Percentiles rank a stretch among this genome's conserved stretches.
phyloP scores from a whole-genome alignment of 768 basidiomycete genomes.

The Phylloporus sp. region DNA sequence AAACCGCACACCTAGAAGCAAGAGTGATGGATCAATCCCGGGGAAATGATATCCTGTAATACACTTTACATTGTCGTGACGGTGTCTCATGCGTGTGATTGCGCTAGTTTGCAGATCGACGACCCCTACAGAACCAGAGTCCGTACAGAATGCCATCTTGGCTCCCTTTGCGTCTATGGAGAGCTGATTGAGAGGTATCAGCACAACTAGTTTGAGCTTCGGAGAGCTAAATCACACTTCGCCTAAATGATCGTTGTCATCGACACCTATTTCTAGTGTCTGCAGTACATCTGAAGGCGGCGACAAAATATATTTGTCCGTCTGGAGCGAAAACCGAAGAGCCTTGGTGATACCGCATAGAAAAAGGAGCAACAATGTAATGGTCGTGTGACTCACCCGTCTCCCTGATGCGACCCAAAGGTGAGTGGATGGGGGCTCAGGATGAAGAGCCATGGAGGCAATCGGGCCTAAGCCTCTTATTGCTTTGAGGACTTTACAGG shows the following conservation, averaged over 20 bases:
- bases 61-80: slow-evolving; percentile 59
- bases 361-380: background rate
- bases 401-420: slow-evolving; percentile 68
- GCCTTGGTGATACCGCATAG: slow-evolving; percentile 10
- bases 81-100: slow-evolving; percentile 54
- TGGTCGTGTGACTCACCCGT: slow-evolving; percentile 36
- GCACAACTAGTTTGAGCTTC: slow-evolving; percentile 20
- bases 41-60: background rate
- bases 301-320: slow-evolving; percentile 50
- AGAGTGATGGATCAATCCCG: background rate
- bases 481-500: slow-evolving; percentile 59
- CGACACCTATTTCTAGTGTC: slow-evolving; percentile 44
- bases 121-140: slow-evolving; percentile 65
- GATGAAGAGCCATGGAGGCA: slow-evolving; percentile 54
- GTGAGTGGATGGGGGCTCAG: slow-evolving; percentile 40
- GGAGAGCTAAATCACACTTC: slow-evolving; percentile 46
- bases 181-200: slow-evolving; percentile 51
- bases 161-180: slow-evolving; percentile 51
- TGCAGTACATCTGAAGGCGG: slow-evolving; percentile 44
- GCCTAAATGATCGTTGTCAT: slow-evolving; percentile 59
- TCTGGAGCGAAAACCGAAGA: slow-evolving; percentile 43
- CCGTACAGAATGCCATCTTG: slow-evolving; percentile 62
- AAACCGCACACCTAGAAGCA: slow-evolving; percentile 60
- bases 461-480: slow-evolving; percentile 58
- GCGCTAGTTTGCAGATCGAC: slow-evolving; percentile 51